Evolutionary conservation across 2,329 filamentous ascomycete species (phyloP).

Genomic region (Lecanosticta acicola): DNA sequence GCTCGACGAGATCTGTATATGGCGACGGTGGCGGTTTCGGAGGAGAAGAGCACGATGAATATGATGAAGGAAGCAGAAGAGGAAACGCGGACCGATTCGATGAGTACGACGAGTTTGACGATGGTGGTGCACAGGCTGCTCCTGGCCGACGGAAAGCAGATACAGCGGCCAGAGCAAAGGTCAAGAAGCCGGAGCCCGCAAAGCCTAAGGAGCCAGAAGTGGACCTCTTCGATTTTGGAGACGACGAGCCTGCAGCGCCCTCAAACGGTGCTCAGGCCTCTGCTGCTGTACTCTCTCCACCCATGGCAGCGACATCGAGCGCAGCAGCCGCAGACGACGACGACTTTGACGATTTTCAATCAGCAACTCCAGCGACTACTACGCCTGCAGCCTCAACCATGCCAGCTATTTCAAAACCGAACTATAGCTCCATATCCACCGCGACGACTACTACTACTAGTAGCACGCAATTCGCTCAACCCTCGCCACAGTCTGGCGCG

Average conservation of each 20-base stretch:
- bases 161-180: slow-evolving; percentile 32
- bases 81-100: slow-evolving; percentile 68
- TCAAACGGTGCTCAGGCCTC: slow-evolving; percentile 39
- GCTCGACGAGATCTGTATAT: slow-evolving; percentile 71
- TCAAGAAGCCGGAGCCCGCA: slow-evolving; percentile 62
- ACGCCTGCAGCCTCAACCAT: slow-evolving; percentile 40
- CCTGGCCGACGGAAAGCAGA: slow-evolving; percentile 50
- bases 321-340: slow-evolving; percentile 56
- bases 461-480: slow-evolving; percentile 68
- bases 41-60: slow-evolving; percentile 58
- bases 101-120: slow-evolving; percentile 95
- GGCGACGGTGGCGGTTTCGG: slow-evolving; percentile 95
- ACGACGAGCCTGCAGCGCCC: slow-evolving; percentile 59
- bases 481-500: slow-evolving; percentile 76
- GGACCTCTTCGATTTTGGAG: slow-evolving; percentile 83
- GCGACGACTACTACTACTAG: slow-evolving; percentile 44
- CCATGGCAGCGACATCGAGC: slow-evolving; percentile 16
- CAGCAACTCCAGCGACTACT: slow-evolving; percentile 59
- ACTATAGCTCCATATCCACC: slow-evolving; percentile 39
- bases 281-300: slow-evolving; percentile 21
- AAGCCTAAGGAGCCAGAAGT: slow-evolving; percentile 85
- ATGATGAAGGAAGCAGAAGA: slow-evolving; percentile 60
- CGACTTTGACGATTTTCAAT: slow-evolving; percentile 97
- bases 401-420: slow-evolving; percentile 32
- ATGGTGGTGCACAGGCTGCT: slow-evolving; percentile 53